Percentiles rank a stretch among this genome's conserved stretches.
Evolutionary conservation across 2,329 filamentous ascomycete species (phyloP).

Genomic region (Cercospora zeae-maydis): DNA sequence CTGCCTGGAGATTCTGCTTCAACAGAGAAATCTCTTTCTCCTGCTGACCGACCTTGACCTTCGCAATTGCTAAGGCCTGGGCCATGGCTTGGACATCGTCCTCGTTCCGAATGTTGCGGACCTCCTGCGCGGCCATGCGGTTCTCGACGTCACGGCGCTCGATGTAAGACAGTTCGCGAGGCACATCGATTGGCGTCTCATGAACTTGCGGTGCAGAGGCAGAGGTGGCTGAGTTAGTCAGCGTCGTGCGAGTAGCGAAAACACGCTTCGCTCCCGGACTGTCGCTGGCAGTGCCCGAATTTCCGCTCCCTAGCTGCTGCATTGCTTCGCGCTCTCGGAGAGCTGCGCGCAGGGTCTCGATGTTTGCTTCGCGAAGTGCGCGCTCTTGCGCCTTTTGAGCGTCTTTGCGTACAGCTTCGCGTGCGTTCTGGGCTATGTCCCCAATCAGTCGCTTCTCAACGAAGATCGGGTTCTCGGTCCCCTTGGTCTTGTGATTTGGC

Average conservation of each 20-base stretch:
- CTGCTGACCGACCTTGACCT: slow-evolving; percentile 18
- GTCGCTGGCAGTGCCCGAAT: neutral
- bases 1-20: slow-evolving; percentile 1
- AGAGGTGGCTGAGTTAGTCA: neutral
- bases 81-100: slow-evolving; percentile 19
- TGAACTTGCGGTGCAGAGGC: neutral
- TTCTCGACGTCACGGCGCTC: slow-evolving; percentile 21
- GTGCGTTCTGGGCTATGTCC: slow-evolving; percentile 9
- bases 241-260: neutral
- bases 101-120: slow-evolving; percentile 13
- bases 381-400: neutral
- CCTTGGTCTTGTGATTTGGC: slow-evolving; percentile 2
- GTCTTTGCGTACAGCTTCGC: slow-evolving; percentile 3
- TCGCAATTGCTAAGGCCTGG: slow-evolving; percentile 17
- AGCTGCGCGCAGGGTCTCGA: neutral
- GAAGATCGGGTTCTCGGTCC: slow-evolving; percentile 7
- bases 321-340: neutral
- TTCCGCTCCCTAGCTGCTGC: neutral
- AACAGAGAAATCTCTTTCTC: slow-evolving; percentile 14
- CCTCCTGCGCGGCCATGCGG: slow-evolving; percentile 10
- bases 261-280: neutral
- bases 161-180: slow-evolving; percentile 22
- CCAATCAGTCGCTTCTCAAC: slow-evolving; percentile 10
- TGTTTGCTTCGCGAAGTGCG: neutral
- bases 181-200: slow-evolving; percentile 14